Percentiles rank a stretch among this genome's conserved stretches.
Conservation (phyloP, 2,329 filamentous ascomycete genomes). For the Sclerotinia sclerotiorum region DNA sequence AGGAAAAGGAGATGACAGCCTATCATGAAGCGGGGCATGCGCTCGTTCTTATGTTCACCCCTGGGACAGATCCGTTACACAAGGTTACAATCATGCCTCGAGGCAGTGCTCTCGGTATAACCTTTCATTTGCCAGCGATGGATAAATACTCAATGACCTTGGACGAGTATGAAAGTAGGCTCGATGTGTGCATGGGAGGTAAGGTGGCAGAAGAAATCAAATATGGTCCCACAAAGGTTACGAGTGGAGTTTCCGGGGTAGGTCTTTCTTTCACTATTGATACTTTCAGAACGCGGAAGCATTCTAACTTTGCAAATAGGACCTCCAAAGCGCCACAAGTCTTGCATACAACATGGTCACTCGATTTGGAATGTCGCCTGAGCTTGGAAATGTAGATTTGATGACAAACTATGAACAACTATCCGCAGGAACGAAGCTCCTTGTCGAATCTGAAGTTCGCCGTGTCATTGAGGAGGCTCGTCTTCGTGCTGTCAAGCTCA, state of each 20-base stretch:
- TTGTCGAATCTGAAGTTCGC: slow-evolving; percentile 87
- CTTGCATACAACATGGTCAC: slow-evolving; percentile 88
- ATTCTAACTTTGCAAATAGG: slow-evolving; percentile 51
- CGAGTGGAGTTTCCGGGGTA: slow-evolving; percentile 80
- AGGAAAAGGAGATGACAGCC: slow-evolving; percentile 94
- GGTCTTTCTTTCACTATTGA: slow-evolving; percentile 41
- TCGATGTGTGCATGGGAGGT: slow-evolving; percentile 80
- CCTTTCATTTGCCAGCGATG: slow-evolving; percentile 83
- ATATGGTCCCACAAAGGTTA: slow-evolving; percentile 88
- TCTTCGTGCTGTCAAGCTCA: slow-evolving; percentile 66
- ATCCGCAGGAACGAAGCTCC: slow-evolving; percentile 80
- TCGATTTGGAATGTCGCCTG: slow-evolving; percentile 82
- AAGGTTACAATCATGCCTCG: slow-evolving; percentile 97
- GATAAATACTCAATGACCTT: slow-evolving; percentile 90
- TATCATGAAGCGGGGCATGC: slow-evolving; percentile 97
- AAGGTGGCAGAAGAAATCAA: slow-evolving; percentile 90
- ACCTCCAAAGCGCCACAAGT: slow-evolving; percentile 78
- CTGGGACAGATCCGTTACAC: slow-evolving; percentile 75
- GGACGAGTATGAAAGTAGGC: slow-evolving; percentile 75
- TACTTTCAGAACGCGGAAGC: slow-evolving; percentile 12
- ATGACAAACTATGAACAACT: slow-evolving; percentile 75
- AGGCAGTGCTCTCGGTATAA: slow-evolving; percentile 82
- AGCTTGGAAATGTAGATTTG: slow-evolving; percentile 87
- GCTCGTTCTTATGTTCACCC: slow-evolving; percentile 79
- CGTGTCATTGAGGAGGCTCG: slow-evolving; percentile 80